These are phyloP conservation scores for Mycena maculata DNA, from an alignment of 768 basidiomycete genomes.

Conservation along the genomic window DNA sequence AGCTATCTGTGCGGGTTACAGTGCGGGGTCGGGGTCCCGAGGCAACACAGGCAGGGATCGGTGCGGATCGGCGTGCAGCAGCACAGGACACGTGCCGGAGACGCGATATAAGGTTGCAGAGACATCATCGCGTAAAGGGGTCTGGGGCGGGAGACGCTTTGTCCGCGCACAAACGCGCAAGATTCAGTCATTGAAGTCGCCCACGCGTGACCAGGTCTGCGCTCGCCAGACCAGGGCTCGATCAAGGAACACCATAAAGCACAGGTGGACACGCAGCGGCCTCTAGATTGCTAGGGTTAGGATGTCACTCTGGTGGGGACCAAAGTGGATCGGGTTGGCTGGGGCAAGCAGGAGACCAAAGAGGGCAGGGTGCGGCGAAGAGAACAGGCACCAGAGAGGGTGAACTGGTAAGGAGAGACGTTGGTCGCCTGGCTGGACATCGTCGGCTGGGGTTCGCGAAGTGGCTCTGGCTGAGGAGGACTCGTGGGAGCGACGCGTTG, in stretches of 20 bases:
- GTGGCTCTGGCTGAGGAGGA: conserved; percentile 22
- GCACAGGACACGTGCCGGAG: conserved; percentile 31
- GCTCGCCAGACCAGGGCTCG: conserved; percentile 19
- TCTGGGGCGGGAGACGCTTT: conserved; percentile 18
- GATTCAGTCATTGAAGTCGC: conserved; percentile 30
- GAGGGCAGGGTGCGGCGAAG: conserved; percentile 11
- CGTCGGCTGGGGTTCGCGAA: conserved; percentile 21
- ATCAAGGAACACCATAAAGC: conserved; percentile 18
- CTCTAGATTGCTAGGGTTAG: conserved; percentile 32
- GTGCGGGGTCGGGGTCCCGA: conserved; percentile 32
- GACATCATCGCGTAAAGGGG: conserved; percentile 29
- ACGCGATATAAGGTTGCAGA: conserved; percentile 33
- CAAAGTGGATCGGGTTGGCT: conserved; percentile 31
- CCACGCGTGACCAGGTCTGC: conserved; percentile 12
- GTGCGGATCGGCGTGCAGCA: conserved; percentile 17
- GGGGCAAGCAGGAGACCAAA: conserved; percentile 29
- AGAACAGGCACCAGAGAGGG: conserved; percentile 29
- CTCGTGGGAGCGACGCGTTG: conserved; percentile 1
- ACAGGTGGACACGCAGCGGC: conserved; percentile 17
- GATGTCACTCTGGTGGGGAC: conserved; percentile 29
- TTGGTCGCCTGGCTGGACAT: conserved; percentile 16
- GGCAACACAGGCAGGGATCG: conserved; percentile 34
- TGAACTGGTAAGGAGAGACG: conserved; percentile 25
- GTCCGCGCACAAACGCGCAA: conserved; percentile 28
- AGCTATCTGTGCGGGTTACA: conserved; percentile 28